Percentiles rank a stretch among this genome's conserved stretches.
phyloP scores from a whole-genome alignment of 371 early-diverging fungal species.

The Syncephalastrum monosporum region DNA sequence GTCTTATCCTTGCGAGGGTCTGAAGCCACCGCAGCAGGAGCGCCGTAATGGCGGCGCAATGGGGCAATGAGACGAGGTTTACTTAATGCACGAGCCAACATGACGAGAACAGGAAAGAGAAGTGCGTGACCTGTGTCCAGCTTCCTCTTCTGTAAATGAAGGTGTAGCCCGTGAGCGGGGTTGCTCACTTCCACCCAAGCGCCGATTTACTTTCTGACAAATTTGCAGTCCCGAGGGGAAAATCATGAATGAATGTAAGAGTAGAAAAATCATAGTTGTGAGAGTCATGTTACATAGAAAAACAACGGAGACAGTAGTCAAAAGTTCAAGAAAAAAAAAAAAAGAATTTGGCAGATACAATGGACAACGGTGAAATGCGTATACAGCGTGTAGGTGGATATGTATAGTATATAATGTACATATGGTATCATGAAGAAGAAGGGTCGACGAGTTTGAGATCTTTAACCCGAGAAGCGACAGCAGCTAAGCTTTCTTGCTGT shows the following conservation, averaged over 20 bases:
- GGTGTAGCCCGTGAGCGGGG: background rate
- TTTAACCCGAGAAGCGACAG: slow-evolving; percentile 2
- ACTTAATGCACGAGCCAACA: no score
- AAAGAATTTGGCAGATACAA: background rate
- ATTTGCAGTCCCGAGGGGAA: background rate
- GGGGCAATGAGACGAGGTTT: no score
- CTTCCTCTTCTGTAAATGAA: background rate
- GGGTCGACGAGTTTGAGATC: slow-evolving; percentile 6
- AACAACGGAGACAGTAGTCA: background rate
- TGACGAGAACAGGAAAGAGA: no score
- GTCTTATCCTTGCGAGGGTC: slow-evolving; percentile 57
- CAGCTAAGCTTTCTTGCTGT: no score
- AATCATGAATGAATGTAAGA: no score
- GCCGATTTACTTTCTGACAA: background rate
- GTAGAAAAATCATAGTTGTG: no score
- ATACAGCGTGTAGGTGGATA: background rate
- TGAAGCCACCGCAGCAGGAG: slow-evolving; percentile 19
- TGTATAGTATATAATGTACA: background rate
- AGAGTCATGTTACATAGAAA: background rate
- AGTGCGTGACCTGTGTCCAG: slow-evolving; percentile 7
- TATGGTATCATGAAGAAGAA: background rate
- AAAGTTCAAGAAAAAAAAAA: background rate
- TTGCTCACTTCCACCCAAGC: background rate
- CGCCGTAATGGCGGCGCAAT: slow-evolving; percentile 7
- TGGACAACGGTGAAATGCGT: background rate